Evolutionary conservation across 23 red algal genomes (phyloP).

Genomic region (Gracilaria domingensis): DNA sequence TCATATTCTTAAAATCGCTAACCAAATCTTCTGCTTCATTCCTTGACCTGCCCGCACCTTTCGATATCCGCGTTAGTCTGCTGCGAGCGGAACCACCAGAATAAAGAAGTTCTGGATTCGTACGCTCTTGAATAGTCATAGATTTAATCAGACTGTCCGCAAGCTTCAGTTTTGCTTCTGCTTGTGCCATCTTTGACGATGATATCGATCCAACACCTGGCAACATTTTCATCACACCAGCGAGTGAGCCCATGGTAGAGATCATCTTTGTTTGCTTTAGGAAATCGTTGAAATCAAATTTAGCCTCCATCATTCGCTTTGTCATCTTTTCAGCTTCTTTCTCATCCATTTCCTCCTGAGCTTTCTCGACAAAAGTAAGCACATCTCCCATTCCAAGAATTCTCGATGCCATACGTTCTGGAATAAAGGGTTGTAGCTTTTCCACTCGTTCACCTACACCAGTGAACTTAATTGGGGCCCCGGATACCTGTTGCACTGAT

Average conservation of each 20-base stretch:
- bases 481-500: conserved; percentile 87
- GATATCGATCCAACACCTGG: conserved; percentile 83
- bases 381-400: conserved; percentile 99
- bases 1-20: conserved; percentile 85
- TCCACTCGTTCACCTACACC: conserved; percentile 92
- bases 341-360: conserved; percentile 91
- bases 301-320: conserved; percentile 93
- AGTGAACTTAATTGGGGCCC: conserved; percentile 85
- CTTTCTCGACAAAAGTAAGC: conserved; percentile 92
- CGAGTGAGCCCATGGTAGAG: conserved; percentile 86
- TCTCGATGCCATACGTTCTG: conserved; percentile 93
- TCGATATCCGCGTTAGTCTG: conserved; percentile 80
- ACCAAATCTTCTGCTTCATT: conserved; percentile 78
- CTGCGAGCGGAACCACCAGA: conserved; percentile 55
- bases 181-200: conserved; percentile 70
- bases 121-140: conserved; percentile 92
- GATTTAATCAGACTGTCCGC: conserved; percentile 93
- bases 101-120: conserved; percentile 89
- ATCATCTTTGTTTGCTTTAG: conserved; percentile 95
- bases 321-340: conserved; percentile 91
- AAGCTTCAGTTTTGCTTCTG: conserved; percentile 86
- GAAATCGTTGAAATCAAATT: conserved; percentile 98
- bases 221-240: conserved; percentile 94
- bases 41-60: conserved; percentile 81
- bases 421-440: conserved; percentile 94